Conservation (phyloP, 257 asterid genomes). For the Euphrasia confusa region DNA sequence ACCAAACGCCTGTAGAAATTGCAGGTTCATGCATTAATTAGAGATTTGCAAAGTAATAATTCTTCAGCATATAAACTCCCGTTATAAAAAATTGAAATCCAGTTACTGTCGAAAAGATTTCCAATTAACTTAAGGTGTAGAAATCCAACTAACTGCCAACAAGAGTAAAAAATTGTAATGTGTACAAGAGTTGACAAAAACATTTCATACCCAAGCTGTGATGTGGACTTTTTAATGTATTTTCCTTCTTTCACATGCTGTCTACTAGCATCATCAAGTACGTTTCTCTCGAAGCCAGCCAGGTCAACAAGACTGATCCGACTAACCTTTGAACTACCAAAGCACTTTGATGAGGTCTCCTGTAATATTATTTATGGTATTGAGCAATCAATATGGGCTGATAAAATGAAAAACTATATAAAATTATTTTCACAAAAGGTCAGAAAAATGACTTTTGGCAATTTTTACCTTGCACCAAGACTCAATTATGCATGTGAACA, state of each 20-base stretch:
- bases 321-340: constrained; percentile 88
- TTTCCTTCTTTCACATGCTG: constrained; percentile 76
- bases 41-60: neutral
- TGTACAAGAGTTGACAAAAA: neutral
- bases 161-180: neutral
- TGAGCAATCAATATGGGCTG: constrained; percentile 6
- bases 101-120: no score
- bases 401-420: neutral
- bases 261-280: constrained; percentile 59
- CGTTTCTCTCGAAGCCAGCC: constrained; percentile 79
- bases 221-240: constrained; percentile 79
- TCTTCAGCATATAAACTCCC: neutral
- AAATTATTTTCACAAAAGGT: neutral
- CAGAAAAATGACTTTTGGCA: neutral
- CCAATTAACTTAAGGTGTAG: no score
- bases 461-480: constrained; percentile 91
- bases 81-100: neutral
- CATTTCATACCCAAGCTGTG: constrained; percentile 77
- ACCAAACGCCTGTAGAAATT: constrained; percentile 64
- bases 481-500: constrained; percentile 80
- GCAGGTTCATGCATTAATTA: constrained; percentile 21
- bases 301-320: constrained; percentile 85
- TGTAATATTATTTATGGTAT: constrained; percentile 27
- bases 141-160: neutral
- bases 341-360: constrained; percentile 88